Base-by-base conservation (phyloP, 2,329 filamentous ascomycete species). In the Phialophora chinensis region DNA sequence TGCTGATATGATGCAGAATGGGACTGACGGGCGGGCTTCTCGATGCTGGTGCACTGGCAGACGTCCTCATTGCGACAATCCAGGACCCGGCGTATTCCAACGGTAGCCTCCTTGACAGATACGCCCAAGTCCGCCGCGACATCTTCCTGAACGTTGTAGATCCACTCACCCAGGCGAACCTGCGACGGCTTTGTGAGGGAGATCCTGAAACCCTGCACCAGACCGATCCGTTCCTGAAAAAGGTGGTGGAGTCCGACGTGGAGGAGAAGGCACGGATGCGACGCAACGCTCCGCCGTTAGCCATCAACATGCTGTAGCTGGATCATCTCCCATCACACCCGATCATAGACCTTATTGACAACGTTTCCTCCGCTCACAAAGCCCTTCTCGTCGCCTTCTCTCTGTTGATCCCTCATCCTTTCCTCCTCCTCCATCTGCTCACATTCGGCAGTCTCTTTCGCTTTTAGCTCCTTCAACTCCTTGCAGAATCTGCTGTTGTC, bases 401-500 rank as follows among this genome's bases (percentile, higher is more conserved):
- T 11, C 33, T 29, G 49, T 2, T 12, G 10, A 52, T 25, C 31
- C 20, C 33, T 44, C 14, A 25, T 20, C 7, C 55, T 11, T 27
- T 58, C 42, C 23, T 52, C 27, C 50, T 67, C 50, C 47, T 60
- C 31, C 65, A 20, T 44, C 50, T 59, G 58, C 33, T 69, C 60
- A 33, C 35, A 29, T 29, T 74, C 73, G 25, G 71, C 67, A 7
- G 70, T 65, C 49, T 79, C 77, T 47, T 71, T 72, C 59, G 76
- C 74, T 44, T 77, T 76, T 29, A 79, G 67, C 4, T 72, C 72
- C 69, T 77, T 75, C 59, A 81, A 67, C 47, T 81, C 73, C 63
- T 80, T 77, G 62, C 78, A 80, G 63, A 82, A 79, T 63, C 75
- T 78, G 71, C 79, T 81, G 50, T 78, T 79, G 2, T 72, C 73